Base-by-base conservation (phyloP, 1,284 basidiomycete genomes). In the Schizopora paradoxa region DNA sequence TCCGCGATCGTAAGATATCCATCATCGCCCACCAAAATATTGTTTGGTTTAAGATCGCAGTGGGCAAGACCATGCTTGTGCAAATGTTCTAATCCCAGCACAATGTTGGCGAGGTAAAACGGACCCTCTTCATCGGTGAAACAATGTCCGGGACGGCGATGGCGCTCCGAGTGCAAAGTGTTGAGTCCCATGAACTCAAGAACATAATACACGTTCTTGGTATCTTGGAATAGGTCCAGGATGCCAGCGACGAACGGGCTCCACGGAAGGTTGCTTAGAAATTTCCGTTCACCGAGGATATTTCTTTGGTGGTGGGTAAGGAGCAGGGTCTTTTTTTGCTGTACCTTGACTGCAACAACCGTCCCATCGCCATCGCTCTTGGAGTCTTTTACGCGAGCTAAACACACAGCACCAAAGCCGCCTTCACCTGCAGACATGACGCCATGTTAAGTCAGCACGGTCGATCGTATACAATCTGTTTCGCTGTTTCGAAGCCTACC, bases 21-120 rank as follows among this genome's bases (percentile, higher is more conserved):
- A 50, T 78, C 72, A 2, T 62, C 57, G 38, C 72, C 74, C 42
- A 93, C 68, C 26, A 93, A 70, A 47, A 93, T 82, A 55, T 92
- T 92, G 56, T 82, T 84, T 6, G 87, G 86, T 61, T 92, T 91
- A 56, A 93, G 72, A 60, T 92, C 87, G n/a, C 86, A 74, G 61
- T 93, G 91, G 4, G 86, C 77, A 53, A 91, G 77, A 47, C 79
- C 80, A 52, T 83, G 73, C 27, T 63, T 67, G 56, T 87, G 86
- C 2, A 94, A 65, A 61, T 86, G 87, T 43, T 81, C 76, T 45
- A 91, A 67, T 0, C 76, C 87, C 37, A 76, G 77, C 34, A 81
- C 79, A 57, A 91, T 68, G 52, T 79, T 80, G 21, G 70, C 59
- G 53, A 70, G 73, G 57, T 77, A 80, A 58, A 81, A 81, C 4